Evolutionary conservation across 1,284 basidiomycete genomes (phyloP), one percentile per base, ranked within the genome.

Genomic region (Naganishia albida): DNA sequence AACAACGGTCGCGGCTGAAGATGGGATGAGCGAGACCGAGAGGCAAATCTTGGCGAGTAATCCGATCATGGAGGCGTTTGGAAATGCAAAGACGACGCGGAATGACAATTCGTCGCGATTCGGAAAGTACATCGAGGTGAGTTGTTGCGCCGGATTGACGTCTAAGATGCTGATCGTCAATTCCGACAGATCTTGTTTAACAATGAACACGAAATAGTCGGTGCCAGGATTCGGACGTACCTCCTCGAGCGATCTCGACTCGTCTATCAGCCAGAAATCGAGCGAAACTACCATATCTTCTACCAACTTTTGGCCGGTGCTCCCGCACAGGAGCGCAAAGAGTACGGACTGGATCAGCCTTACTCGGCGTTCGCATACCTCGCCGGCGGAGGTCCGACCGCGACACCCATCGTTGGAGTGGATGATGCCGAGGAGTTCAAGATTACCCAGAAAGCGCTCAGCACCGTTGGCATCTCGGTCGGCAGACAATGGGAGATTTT

Each of bases 201-300:
- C 78, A 89, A 89, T 63, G 85, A 87, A 69, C 91, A 96, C 81
- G 91, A 94, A 74, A 99, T 99, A 69, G 93, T 98, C 65, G 96
- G 96, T 42, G 96, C 96, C 15, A 88, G 93, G 46, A 98, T 99
- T 74, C 88, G 96, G 69, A 99, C 96, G 51, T 99, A 99, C 80
- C 86, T 99, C 25, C 83, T 99, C 63, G 96, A 99, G 77, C 90
- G 96, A 39, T 97, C 94, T 44, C 88, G 96, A 70, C 88, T 99
- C 69, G 94, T 97, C 63, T 98, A 96, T 79, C 96, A 99, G 80
- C 94, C 96, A 18, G 85, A 91, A 70, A 93, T 90, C 23, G 96
- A 99, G 80, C 88, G 96, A 65, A 99, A 99, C 80, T 99, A 99
- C 78, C 96, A 99, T 80, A 97, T 99, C 74, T 99, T 99, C 83